Percentiles rank a stretch among this genome's conserved stretches.
These are phyloP conservation scores for Elaeagnus macrophylla DNA, from an alignment of 306 rosid species.

Conservation along the genomic window DNA sequence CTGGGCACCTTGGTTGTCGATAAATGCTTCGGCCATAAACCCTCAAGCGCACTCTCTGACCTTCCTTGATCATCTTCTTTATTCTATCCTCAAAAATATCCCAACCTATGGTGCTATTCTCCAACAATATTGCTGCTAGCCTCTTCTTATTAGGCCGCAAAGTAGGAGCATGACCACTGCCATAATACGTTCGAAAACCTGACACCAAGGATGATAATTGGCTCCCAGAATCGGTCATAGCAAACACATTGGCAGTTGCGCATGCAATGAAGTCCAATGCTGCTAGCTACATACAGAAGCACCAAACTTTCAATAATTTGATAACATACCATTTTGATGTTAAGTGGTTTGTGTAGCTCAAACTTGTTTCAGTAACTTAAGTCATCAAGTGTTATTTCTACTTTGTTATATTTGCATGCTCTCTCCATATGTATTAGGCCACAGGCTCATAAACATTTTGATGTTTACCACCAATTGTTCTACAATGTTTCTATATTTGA, in stretches of 20 bases:
- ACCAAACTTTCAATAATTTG: background rate
- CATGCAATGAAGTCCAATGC: constrained; percentile 91
- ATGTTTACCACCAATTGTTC: no score
- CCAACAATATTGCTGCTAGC: constrained; percentile 61
- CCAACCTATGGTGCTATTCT: constrained; percentile 64
- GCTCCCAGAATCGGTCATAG: constrained; percentile 97
- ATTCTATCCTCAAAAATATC: constrained; percentile 52
- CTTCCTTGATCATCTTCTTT: constrained; percentile 85
- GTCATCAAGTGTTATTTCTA: no score
- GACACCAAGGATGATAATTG: constrained; percentile 93
- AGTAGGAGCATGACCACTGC: constrained; percentile 56
- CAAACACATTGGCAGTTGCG: constrained; percentile 85
- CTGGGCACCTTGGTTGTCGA: constrained; percentile 59
- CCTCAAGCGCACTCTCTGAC: constrained; percentile 49
- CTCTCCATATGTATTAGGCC: no score
- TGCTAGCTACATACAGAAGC: constrained; percentile 58
- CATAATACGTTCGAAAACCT: constrained; percentile 79
- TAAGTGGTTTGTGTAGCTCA: no score
- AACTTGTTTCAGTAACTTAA: no score
- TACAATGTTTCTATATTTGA: no score
- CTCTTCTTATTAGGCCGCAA: constrained; percentile 86
- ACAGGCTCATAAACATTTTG: no score
- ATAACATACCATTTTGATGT: no score
- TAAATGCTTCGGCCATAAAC: constrained; percentile 75
- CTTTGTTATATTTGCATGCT: no score